Percentiles rank a stretch among this genome's conserved stretches.
These are phyloP conservation scores for Sporothrix luriei DNA, from an alignment of 2,329 filamentous ascomycete genomes.

Conservation along the genomic window DNA sequence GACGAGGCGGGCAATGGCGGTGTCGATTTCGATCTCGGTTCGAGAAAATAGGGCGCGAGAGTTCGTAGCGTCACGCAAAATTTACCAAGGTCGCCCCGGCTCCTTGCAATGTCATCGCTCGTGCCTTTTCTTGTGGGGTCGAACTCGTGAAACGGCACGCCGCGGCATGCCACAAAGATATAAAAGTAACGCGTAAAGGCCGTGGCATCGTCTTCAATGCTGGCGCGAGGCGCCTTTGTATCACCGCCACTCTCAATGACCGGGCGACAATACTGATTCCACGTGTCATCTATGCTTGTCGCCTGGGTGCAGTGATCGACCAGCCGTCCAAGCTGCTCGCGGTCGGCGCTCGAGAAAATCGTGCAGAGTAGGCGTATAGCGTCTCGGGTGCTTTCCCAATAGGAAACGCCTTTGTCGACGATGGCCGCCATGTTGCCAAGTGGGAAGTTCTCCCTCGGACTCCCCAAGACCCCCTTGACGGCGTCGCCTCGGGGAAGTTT, in stretches of 20 bases:
- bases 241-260: background rate
- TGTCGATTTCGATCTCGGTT: background rate
- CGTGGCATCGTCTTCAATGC: conserved; percentile 24
- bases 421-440: conserved; percentile 32
- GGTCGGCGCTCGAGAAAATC: conserved; percentile 28
- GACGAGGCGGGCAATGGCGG: background rate
- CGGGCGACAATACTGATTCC: conserved; percentile 32
- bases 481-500: background rate
- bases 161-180: conserved; percentile 34
- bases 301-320: conserved; percentile 7
- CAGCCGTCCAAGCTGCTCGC: conserved; percentile 27
- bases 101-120: conserved; percentile 25
- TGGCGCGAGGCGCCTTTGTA: background rate
- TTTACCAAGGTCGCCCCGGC: conserved; percentile 30
- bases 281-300: conserved; percentile 21
- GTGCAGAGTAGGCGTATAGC: conserved; percentile 33
- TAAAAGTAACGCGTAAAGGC: conserved; percentile 38
- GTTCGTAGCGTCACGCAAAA: conserved; percentile 37
- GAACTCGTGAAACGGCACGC: conserved; percentile 13
- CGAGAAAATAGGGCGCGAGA: conserved; percentile 35
- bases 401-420: conserved; percentile 24
- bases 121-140: conserved; percentile 27
- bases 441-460: background rate
- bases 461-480: background rate
- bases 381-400: conserved; percentile 33